Evolutionary conservation across 257 asterid genomes (phyloP).

Genomic region (Fraxinus cuspidata): DNA sequence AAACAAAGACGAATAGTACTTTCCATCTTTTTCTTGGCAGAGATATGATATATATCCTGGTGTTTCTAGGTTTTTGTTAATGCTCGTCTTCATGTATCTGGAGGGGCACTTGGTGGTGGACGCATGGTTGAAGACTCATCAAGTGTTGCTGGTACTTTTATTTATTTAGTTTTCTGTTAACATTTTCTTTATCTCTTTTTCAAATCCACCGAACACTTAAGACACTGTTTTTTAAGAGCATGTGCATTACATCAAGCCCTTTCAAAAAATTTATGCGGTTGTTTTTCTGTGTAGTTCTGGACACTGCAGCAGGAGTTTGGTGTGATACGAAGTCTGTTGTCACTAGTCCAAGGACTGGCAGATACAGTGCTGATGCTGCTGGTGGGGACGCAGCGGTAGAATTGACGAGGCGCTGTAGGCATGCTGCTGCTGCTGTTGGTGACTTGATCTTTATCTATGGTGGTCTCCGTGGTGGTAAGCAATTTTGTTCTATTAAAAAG

Average conservation of each 20-base stretch:
- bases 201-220: not conserved
- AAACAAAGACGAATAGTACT: slow-evolving; percentile 12
- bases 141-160: slow-evolving; percentile 81
- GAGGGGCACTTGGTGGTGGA: slow-evolving; percentile 99
- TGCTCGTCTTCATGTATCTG: slow-evolving; percentile 98
- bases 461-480: slow-evolving; percentile 99
- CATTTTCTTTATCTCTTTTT: slow-evolving; percentile 9
- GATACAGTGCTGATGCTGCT: slow-evolving; percentile 97
- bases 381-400: slow-evolving; percentile 99
- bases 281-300: slow-evolving; percentile 63
- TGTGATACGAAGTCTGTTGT: slow-evolving; percentile 95
- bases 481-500: slow-evolving; percentile 15
- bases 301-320: slow-evolving; percentile 99
- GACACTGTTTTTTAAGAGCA: not conserved
- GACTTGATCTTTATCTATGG: slow-evolving; percentile 95
- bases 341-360: slow-evolving; percentile 94
- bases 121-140: slow-evolving; percentile 99
- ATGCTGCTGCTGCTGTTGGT: slow-evolving; percentile 98
- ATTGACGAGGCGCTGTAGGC: slow-evolving; percentile 95
- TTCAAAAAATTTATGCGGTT: slow-evolving; percentile 13
- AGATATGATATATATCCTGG: slow-evolving; percentile 13
- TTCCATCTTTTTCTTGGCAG: slow-evolving; percentile 9
- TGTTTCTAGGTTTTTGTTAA: slow-evolving; percentile 84
- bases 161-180: slow-evolving; percentile 15
- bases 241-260: slow-evolving; percentile 9